Evolutionary conservation across 139 green algal species (phyloP), one percentile per base, ranked within the genome.

Genomic region (Axilococcus clingmanii): DNA sequence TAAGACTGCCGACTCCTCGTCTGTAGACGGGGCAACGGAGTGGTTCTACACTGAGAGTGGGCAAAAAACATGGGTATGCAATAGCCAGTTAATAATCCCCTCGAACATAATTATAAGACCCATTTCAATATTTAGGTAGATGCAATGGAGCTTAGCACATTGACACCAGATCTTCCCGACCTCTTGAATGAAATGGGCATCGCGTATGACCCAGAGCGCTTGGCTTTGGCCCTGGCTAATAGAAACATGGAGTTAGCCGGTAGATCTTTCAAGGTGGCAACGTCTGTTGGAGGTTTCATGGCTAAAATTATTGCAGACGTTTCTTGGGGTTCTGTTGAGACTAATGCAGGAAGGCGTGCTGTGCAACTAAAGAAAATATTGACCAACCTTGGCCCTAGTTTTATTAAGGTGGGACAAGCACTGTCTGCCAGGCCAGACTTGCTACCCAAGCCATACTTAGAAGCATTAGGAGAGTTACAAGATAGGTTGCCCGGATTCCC

Each of bases 371-470:
- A 69, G 5, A 58, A 61, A 2, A 45, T 83, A 44, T 66, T 95
- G 30, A 48, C 54, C 4, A 40, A 41, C 7, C 74, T 91, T 32
- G 86, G 85, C 22, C 77, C 86, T 1, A 76, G 73, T 1, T 94
- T 97, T 42, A 76, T 93, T 0, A 94, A 95, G 61, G 77, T 94
- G 23, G 89, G 89, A 3, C 80, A 88, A 52, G 75, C 68, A 2
- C 60, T 86, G n/a, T 74, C 61, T 16, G 62, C 72, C 1, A 58
- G 80, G 4, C 80, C 80, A 33, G 80, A 88, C 64, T 62, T 88
- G 33, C 55, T 85, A 30, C 80, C 77, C 20, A 57, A 74, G 43
- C 37, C 57, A 3, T 86, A 85, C 49, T 58, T 88, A 30, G 78
- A 85, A 60, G 79, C 81, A 2, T 76, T 97, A 46, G 58, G 60